Evolutionary conservation across 768 basidiomycete species (phyloP), one percentile per base, ranked within the genome.

Genomic region (Xerocomellus intermedius): DNA sequence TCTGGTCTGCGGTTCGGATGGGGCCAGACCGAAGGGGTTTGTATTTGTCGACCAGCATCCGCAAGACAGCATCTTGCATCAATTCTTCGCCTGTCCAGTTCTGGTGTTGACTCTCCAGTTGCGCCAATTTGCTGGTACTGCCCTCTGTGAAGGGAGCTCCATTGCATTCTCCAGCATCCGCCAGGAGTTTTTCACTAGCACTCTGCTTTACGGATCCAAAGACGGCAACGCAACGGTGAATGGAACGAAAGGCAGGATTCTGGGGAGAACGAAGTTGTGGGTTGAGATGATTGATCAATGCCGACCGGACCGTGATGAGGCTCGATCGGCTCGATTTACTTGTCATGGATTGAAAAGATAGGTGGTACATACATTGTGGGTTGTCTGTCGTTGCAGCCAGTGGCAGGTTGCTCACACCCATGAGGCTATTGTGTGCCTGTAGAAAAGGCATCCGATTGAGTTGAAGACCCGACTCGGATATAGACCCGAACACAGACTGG

Each of bases 1-100:
- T 89, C 65, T 88, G 75, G 48, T 91, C 87, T 7, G 87, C 86
- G 1, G 80, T 77, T 56, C 75, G 70, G 41, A 88, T 78, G 12
- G 73, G 67, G 9, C 82, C 84, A 9, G 75, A 79, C n/a, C 89
- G 79, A 33, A 92, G 70, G 2, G 91, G 90, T 69, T 89, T 92
- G 75, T 93, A 86, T 66, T 90, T 88, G 75, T 94, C 91, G 33
- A 92, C 79, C 6, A 94, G 78, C 89, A 95, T 94, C 21, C 91
- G 81, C 17, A 91, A 75, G 1, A 94, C 85, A 0, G 84, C 80
- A 71, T 89, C 85, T 50, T 83, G 74, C 2, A 82, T 75, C 8
- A 78, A 75, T 69, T 93, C 91, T 12, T 93, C 88, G 0, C 89
- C 89, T 2, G 80, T 81, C 91, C 89, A 92, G 65, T 91, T 86